Conservation (phyloP, 768 basidiomycete species). For the Boletus rufocinnamomeus region DNA sequence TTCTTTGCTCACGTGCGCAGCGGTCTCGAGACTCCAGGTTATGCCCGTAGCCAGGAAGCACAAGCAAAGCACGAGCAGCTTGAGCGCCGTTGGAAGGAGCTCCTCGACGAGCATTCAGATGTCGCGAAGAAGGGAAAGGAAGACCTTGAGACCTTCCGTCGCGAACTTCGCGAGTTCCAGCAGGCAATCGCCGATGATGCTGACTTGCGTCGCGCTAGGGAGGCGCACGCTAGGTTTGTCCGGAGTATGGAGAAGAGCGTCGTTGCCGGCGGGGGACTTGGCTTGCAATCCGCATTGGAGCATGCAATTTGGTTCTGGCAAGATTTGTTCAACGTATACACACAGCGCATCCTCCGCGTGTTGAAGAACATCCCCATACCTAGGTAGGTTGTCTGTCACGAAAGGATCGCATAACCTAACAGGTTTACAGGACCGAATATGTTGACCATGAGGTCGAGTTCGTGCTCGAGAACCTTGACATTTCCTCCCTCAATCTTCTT, state of each 20-base stretch:
- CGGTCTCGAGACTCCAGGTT: constrained; percentile 52
- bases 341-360: constrained; percentile 55
- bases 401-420: background rate
- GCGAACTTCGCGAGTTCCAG: constrained; percentile 47
- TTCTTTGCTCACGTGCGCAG: constrained; percentile 48
- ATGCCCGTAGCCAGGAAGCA: constrained; percentile 51
- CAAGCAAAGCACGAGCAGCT: constrained; percentile 45
- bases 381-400: constrained; percentile 41
- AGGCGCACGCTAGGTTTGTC: constrained; percentile 51
- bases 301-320: constrained; percentile 77
- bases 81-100: constrained; percentile 48
- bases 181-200: constrained; percentile 48
- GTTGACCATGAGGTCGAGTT: constrained; percentile 69
- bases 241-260: constrained; percentile 50
- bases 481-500: constrained; percentile 64
- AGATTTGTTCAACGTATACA: constrained; percentile 79
- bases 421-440: constrained; percentile 59
- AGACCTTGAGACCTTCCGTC: constrained; percentile 48
- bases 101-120: constrained; percentile 47
- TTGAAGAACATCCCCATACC: constrained; percentile 70
- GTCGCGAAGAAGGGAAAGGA: constrained; percentile 51
- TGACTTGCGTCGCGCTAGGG: constrained; percentile 48
- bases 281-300: constrained; percentile 55
- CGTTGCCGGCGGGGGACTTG: constrained; percentile 39
- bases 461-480: constrained; percentile 71